phyloP scores from a whole-genome alignment of 805 yeast species.

The Saccharomyces paradoxus region DNA sequence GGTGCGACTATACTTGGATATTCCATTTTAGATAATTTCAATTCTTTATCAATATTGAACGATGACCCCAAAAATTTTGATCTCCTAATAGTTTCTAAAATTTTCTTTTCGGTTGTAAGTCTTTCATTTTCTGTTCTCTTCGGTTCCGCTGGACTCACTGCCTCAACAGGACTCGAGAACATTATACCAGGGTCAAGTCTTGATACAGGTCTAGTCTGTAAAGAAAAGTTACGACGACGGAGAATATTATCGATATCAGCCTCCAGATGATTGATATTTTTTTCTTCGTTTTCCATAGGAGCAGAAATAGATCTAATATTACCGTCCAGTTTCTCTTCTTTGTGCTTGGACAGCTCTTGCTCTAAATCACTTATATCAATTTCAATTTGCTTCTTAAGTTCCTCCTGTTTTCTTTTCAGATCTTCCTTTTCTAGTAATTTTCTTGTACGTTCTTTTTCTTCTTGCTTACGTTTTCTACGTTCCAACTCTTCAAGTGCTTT shows the following conservation, averaged over 20 bases:
- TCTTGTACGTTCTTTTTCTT: conserved; percentile 17
- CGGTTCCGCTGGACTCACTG: conserved; percentile 11
- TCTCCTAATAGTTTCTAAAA: conserved; percentile 38
- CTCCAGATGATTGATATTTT: conserved; percentile 15
- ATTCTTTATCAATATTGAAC: conserved; percentile 31
- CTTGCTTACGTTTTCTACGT: conserved; percentile 19
- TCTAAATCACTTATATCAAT: conserved; percentile 14
- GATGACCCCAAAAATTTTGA: conserved; percentile 38
- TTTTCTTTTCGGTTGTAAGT: conserved; percentile 25
- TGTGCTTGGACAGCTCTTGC: conserved; percentile 2
- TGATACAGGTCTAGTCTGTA: conserved; percentile 37
- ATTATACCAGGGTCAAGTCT: conserved; percentile 37
- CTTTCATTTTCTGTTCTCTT: conserved; percentile 19
- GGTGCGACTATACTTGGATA: not conserved
- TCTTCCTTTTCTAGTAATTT: conserved; percentile 18
- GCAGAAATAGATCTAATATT: conserved; percentile 34
- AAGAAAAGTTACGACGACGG: conserved; percentile 34
- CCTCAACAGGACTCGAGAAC: conserved; percentile 10
- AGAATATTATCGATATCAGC: conserved; percentile 22
- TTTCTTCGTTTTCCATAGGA: conserved; percentile 24
- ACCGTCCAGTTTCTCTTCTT: conserved; percentile 8
- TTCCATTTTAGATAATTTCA: conserved; percentile 14
- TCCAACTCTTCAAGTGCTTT: conserved; percentile 40
- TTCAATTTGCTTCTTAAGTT: conserved; percentile 25
- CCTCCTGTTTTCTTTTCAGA: conserved; percentile 14